These are phyloP conservation scores for Aspergillus sp. DNA, from an alignment of 2,329 filamentous ascomycete species.

Conservation along the genomic window DNA sequence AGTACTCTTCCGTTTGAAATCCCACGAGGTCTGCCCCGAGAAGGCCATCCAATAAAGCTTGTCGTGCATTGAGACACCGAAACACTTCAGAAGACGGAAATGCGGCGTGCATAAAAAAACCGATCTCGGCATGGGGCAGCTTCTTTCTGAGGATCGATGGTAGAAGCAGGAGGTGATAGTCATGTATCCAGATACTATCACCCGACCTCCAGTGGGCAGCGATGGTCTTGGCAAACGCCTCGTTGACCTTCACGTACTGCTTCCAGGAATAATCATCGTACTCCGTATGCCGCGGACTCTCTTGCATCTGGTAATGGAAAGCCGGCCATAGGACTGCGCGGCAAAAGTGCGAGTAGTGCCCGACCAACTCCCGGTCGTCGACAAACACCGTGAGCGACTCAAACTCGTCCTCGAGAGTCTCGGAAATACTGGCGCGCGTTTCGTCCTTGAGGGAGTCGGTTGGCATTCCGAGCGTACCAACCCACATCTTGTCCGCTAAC, in stretches of 20 bases:
- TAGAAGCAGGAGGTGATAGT: slow-evolving; percentile 87
- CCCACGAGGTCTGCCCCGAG: slow-evolving; percentile 86
- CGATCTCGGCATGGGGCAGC: slow-evolving; percentile 82
- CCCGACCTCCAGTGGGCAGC: slow-evolving; percentile 88
- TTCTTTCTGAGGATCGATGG: slow-evolving; percentile 84
- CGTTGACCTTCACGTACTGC: slow-evolving; percentile 87
- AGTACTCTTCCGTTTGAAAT: slow-evolving; percentile 91
- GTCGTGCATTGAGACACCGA: slow-evolving; percentile 78
- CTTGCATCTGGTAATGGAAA: slow-evolving; percentile 96
- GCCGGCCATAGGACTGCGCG: slow-evolving; percentile 97
- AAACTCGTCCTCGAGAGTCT: slow-evolving; percentile 64
- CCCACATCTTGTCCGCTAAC: slow-evolving; percentile 69
- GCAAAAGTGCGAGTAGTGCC: slow-evolving; percentile 92
- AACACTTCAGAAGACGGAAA: slow-evolving; percentile 97
- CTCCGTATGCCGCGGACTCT: slow-evolving; percentile 96
- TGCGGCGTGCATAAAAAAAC: slow-evolving; percentile 90
- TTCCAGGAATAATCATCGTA: slow-evolving; percentile 97
- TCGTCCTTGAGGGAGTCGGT: slow-evolving; percentile 72
- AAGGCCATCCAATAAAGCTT: slow-evolving; percentile 83
- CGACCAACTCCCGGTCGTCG: slow-evolving; percentile 86
- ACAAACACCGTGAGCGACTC: slow-evolving; percentile 72
- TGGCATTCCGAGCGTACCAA: slow-evolving; percentile 87
- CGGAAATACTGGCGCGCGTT: slow-evolving; percentile 74
- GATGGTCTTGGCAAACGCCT: slow-evolving; percentile 86
- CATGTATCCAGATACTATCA: slow-evolving; percentile 90